Conservation (phyloP, 2,329 filamentous ascomycete species). For the Venturiaceae sp. region DNA sequence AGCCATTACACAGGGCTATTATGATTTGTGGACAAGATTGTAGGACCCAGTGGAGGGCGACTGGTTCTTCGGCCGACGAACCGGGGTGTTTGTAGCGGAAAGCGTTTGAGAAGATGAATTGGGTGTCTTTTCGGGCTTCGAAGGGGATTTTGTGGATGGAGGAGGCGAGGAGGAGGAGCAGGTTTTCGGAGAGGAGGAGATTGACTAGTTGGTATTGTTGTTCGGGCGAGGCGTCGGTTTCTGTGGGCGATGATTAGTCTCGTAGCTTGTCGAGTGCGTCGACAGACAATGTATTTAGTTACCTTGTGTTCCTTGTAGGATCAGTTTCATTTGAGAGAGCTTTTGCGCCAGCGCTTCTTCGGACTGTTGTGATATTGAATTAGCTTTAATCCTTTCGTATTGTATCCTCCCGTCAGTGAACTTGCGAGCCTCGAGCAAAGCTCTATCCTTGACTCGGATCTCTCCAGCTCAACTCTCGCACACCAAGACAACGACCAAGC, state of each 20-base stretch:
- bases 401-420: no score
- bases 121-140: conserved; percentile 90
- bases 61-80: conserved; percentile 60
- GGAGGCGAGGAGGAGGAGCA: conserved; percentile 74
- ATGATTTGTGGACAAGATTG: conserved; percentile 79
- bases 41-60: conserved; percentile 82
- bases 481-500: background rate
- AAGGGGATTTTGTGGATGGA: conserved; percentile 83
- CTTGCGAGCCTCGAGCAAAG: no score
- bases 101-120: conserved; percentile 91
- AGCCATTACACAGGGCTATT: conserved; percentile 79
- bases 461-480: no score
- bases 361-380: conserved; percentile 43
- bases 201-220: conserved; percentile 80
- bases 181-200: conserved; percentile 77
- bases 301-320: conserved; percentile 91
- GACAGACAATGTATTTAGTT: conserved; percentile 8
- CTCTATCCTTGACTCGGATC: no score
- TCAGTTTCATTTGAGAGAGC: conserved; percentile 81
- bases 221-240: conserved; percentile 77
- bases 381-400: no score
- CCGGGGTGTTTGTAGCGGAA: conserved; percentile 73
- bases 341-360: conserved; percentile 80
- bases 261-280: background rate
- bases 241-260: conserved; percentile 34